Percentiles rank a stretch among this genome's conserved stretches.
Conservation (phyloP, 805 yeast species). For the Saturnispora diversa region DNA sequence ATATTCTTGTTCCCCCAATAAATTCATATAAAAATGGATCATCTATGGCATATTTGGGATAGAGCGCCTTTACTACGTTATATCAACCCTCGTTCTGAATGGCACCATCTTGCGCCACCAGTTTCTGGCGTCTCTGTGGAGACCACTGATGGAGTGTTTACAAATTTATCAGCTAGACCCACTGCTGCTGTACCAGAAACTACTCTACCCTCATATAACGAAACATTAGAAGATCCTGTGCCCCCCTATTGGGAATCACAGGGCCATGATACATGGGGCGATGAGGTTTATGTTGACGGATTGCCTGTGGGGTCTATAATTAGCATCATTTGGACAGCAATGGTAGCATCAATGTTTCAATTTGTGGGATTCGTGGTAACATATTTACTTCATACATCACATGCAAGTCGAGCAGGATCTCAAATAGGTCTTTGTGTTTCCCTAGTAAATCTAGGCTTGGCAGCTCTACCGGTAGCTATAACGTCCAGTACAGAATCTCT, state of each 20-base stretch:
- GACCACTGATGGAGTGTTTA: constrained; percentile 80
- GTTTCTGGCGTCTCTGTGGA: constrained; percentile 16
- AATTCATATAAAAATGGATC: constrained; percentile 6
- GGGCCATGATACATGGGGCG: constrained; percentile 64
- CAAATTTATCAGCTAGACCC: constrained; percentile 87
- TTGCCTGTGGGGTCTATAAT: constrained; percentile 91
- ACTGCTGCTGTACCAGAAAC: constrained; percentile 44
- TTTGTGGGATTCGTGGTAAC: constrained; percentile 89
- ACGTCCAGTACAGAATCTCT: constrained; percentile 13
- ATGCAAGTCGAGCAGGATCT: constrained; percentile 94
- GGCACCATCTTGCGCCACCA: constrained; percentile 18
- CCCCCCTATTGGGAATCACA: constrained; percentile 97
- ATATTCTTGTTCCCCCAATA: too few species aligned
- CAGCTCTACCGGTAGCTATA: constrained; percentile 39
- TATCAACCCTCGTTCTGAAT: constrained; percentile 21
- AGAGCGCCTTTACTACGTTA: constrained; percentile 28
- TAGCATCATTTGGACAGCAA: constrained; percentile 80
- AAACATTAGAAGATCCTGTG: constrained; percentile 86
- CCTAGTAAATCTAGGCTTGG: constrained; percentile 60
- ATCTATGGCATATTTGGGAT: constrained; percentile 10
- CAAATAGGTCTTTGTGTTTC: constrained; percentile 87
- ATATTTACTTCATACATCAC: constrained; percentile 87
- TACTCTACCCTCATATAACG: constrained; percentile 83
- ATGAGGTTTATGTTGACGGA: constrained; percentile 91
- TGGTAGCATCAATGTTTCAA: constrained; percentile 87